These are phyloP conservation scores for Backusella liffmaniae DNA, from an alignment of 192 early-diverging fungal species.

Conservation along the genomic window DNA sequence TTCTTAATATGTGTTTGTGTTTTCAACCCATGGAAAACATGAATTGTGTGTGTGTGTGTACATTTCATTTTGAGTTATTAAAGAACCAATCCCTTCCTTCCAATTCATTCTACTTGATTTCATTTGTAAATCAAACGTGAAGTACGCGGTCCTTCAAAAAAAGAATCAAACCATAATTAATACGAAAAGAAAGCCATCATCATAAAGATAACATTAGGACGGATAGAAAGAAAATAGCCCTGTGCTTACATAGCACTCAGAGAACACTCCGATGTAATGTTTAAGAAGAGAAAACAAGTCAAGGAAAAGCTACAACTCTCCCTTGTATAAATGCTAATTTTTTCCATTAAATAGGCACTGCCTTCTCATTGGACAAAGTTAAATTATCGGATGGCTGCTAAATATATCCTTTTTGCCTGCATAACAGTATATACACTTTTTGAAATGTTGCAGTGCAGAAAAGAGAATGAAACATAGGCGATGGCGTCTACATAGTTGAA, in stretches of 20 bases:
- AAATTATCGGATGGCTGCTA: background rate
- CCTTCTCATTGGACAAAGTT: background rate
- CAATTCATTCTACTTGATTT: background rate
- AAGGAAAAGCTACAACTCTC: background rate
- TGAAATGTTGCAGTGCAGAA: background rate
- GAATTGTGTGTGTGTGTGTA: background rate
- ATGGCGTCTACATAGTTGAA: background rate
- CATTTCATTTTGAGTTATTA: background rate
- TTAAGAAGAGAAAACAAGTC: background rate
- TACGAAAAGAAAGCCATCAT: background rate
- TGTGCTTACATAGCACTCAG: background rate
- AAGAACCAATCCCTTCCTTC: background rate
- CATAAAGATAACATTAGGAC: background rate
- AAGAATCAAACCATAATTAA: background rate
- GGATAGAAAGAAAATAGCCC: background rate
- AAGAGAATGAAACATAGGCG: background rate
- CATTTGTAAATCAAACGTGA: background rate
- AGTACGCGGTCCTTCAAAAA: background rate
- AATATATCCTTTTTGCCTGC: background rate
- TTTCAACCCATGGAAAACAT: background rate
- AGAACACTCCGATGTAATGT: background rate
- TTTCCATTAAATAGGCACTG: background rate
- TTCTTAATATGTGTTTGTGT: background rate
- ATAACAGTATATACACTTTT: background rate
- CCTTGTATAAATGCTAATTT: background rate